A percentile compares a stretch with the other conserved stretches of the same genome.
Conservation (phyloP, 2,329 filamentous ascomycete genomes). For the Aureobasidium sp. region DNA sequence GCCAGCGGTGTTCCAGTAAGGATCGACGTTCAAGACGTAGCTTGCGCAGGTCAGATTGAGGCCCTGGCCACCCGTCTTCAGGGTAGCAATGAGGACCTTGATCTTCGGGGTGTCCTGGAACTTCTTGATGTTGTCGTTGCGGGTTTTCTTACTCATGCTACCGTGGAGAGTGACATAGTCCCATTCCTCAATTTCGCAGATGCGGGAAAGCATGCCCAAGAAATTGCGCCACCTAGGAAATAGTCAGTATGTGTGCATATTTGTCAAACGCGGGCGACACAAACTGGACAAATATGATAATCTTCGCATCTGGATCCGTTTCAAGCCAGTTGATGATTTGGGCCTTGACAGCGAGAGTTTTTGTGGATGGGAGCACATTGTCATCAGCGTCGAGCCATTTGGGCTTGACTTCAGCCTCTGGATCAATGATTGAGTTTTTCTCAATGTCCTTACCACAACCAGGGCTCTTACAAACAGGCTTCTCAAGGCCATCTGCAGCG, state of each 20-base stretch:
- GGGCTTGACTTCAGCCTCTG: slow-evolving; percentile 21
- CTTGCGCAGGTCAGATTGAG: slow-evolving; percentile 54
- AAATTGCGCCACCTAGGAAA: slow-evolving; percentile 52
- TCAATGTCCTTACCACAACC: slow-evolving; percentile 24
- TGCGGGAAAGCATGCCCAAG: slow-evolving; percentile 42
- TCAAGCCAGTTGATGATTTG: slow-evolving; percentile 39
- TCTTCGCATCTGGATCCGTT: slow-evolving; percentile 44
- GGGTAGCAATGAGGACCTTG: slow-evolving; percentile 48
- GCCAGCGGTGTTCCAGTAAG: slow-evolving; percentile 43
- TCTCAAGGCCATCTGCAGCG: slow-evolving; percentile 15
- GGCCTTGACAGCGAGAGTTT: slow-evolving; percentile 41
- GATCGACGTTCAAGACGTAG: slow-evolving; percentile 43
- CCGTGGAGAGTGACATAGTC: slow-evolving; percentile 44
- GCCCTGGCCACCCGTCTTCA: slow-evolving; percentile 51
- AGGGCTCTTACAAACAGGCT: slow-evolving; percentile 22
- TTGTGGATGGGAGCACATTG: slow-evolving; percentile 38
- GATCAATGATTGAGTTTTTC: slow-evolving; percentile 21
- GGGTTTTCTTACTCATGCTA: slow-evolving; percentile 36
- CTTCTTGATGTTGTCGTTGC: slow-evolving; percentile 39
- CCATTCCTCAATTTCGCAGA: slow-evolving; percentile 49
- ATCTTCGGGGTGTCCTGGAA: slow-evolving; percentile 39
- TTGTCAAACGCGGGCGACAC: too few relatives aligned
- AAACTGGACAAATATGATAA: slow-evolving; percentile 56
- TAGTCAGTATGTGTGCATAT: too few relatives aligned
- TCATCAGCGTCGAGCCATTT: slow-evolving; percentile 35